phyloP scores from a whole-genome alignment of 1,139 yeast genomes.

The Geotrichum bryndzae region DNA sequence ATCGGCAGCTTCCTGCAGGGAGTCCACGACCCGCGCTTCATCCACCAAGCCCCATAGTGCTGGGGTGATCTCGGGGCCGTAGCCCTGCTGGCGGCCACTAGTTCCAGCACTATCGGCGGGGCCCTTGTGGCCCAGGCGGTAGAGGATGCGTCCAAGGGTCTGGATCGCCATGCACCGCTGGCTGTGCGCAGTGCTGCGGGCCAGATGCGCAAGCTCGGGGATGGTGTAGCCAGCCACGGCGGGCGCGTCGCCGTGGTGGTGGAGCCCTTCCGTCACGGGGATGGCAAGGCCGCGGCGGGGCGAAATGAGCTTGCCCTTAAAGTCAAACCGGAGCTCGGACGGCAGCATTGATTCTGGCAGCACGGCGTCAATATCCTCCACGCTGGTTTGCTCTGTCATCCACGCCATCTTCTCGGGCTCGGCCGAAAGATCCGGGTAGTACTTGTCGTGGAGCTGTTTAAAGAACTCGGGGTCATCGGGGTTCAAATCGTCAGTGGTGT shows the following conservation, averaged over 20 bases:
- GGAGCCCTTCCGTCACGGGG: conserved; percentile 64
- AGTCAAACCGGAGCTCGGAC: conserved; percentile 72
- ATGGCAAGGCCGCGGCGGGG: conserved; percentile 42
- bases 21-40: conserved; percentile 59
- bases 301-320: conserved; percentile 69
- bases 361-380: conserved; percentile 32
- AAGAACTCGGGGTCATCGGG: conserved; percentile 64
- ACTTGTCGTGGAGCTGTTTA: conserved; percentile 73
- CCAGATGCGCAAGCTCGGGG: conserved; percentile 69
- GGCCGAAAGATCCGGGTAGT: conserved; percentile 80
- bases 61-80: conserved; percentile 48
- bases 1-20: conserved; percentile 67
- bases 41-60: conserved; percentile 74
- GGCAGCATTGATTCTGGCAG: conserved; percentile 34
- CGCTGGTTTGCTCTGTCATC: conserved; percentile 59
- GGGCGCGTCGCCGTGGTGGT: conserved; percentile 88
- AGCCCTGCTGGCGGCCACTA: conserved; percentile 30
- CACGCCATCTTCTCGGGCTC: conserved; percentile 81
- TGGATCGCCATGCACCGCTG: conserved; percentile 85
- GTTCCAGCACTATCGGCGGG: conserved; percentile 31
- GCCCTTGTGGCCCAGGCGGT: conserved; percentile 62
- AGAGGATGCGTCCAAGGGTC: conserved; percentile 79
- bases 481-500: conserved; percentile 14
- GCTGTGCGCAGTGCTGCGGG: conserved; percentile 73
- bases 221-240: conserved; percentile 89